phyloP scores from a whole-genome alignment of 2,329 filamentous ascomycete species.

The Neonectria coccinea region DNA sequence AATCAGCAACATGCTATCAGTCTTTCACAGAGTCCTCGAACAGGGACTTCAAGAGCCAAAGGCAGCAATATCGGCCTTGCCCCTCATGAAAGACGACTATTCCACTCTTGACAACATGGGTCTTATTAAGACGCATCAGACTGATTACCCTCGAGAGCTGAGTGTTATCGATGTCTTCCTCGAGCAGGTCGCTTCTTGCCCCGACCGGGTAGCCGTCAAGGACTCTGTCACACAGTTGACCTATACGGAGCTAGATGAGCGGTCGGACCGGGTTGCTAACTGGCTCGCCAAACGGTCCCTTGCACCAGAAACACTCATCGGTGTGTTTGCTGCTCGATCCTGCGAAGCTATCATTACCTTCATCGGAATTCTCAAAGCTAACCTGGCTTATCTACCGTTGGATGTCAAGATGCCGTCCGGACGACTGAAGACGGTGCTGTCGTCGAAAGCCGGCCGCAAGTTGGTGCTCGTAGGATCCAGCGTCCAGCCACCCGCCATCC shows the following conservation, averaged over 20 bases:
- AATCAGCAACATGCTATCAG: slow-evolving; percentile 30
- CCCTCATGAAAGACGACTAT: slow-evolving; percentile 14
- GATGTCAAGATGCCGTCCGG: slow-evolving; percentile 31
- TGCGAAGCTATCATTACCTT: slow-evolving; percentile 29
- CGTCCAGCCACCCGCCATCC: neutral
- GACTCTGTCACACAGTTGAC: slow-evolving; percentile 33
- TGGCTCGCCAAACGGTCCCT: neutral
- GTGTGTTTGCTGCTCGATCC: slow-evolving; percentile 24
- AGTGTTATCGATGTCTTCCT: slow-evolving; percentile 43
- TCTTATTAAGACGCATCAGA: slow-evolving; percentile 29
- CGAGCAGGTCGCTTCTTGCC: slow-evolving; percentile 30
- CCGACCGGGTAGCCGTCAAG: slow-evolving; percentile 35
- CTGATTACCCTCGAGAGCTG: slow-evolving; percentile 33
- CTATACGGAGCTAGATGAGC: slow-evolving; percentile 34
- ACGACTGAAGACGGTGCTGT: slow-evolving; percentile 26
- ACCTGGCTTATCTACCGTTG: slow-evolving; percentile 34
- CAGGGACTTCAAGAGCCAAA: slow-evolving; percentile 30
- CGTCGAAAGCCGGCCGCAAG: slow-evolving; percentile 1
- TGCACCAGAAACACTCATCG: slow-evolving; percentile 22
- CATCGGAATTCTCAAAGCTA: slow-evolving; percentile 35
- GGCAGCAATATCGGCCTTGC: slow-evolving; percentile 3
- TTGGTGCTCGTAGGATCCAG: slow-evolving; percentile 20
- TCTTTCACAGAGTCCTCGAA: slow-evolving; percentile 34
- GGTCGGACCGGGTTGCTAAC: slow-evolving; percentile 28
- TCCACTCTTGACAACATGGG: slow-evolving; percentile 29